Evolutionary conservation across 2,329 filamentous ascomycete species (phyloP).

Genomic region (Penicillium nordicum): DNA sequence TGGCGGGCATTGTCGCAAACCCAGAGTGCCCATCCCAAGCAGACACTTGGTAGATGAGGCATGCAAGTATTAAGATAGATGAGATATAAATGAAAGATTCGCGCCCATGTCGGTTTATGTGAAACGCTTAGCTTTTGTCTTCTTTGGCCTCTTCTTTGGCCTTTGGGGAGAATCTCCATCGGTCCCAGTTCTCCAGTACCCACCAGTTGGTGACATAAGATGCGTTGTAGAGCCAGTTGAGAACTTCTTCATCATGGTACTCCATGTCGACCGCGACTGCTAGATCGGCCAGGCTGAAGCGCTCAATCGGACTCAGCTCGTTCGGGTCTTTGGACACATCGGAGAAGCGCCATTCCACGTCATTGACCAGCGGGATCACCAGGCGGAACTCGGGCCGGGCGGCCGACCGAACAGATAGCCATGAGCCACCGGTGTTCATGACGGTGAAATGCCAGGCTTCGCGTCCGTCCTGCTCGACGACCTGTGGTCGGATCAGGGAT

Average conservation of each 20-base stretch:
- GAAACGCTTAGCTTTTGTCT: neutral
- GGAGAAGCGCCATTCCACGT: slow-evolving; percentile 35
- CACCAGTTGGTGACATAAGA: slow-evolving; percentile 31
- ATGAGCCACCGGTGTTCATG: slow-evolving; percentile 35
- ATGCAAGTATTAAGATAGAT: slow-evolving; percentile 9
- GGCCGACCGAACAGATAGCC: slow-evolving; percentile 32
- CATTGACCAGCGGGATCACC: slow-evolving; percentile 31
- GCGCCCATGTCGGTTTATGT: neutral
- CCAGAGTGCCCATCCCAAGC: slow-evolving; percentile 3
- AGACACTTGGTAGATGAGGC: slow-evolving; percentile 1
- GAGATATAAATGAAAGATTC: slow-evolving; percentile 1
- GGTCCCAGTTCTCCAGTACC: slow-evolving; percentile 31
- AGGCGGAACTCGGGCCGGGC: slow-evolving; percentile 27
- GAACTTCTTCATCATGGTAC: slow-evolving; percentile 22
- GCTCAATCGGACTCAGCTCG: slow-evolving; percentile 22
- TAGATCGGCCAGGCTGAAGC: slow-evolving; percentile 25
- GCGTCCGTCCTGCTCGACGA: slow-evolving; percentile 18
- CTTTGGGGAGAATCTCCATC: slow-evolving; percentile 15
- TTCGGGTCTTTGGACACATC: slow-evolving; percentile 27
- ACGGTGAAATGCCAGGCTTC: slow-evolving; percentile 36
- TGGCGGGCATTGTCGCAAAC: neutral
- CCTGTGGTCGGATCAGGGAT: slow-evolving; percentile 30
- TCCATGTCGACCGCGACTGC: slow-evolving; percentile 15
- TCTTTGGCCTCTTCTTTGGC: neutral
- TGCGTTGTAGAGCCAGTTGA: slow-evolving; percentile 26